phyloP scores from a whole-genome alignment of 78 protist species.

The Dictyostelium capitatum region DNA sequence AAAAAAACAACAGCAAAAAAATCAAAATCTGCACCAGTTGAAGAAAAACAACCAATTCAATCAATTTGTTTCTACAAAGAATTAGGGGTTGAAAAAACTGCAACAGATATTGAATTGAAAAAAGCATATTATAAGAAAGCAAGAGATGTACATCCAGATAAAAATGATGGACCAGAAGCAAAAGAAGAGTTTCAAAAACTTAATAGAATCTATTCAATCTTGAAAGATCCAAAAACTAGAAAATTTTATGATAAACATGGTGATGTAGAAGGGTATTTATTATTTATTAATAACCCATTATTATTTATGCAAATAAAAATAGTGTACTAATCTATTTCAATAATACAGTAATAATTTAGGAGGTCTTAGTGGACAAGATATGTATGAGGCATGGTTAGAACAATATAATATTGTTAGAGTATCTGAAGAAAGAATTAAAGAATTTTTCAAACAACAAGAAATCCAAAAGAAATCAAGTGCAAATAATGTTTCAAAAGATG shows the following conservation, averaged over 20 bases:
- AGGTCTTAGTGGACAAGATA: constrained; percentile 39
- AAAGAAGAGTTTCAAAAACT: constrained; percentile 76
- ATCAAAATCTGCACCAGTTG: background rate
- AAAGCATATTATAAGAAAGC: constrained; percentile 72
- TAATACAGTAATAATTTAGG: constrained; percentile 8
- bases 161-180: constrained; percentile 56
- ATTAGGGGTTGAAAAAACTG: constrained; percentile 43
- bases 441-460: constrained; percentile 40
- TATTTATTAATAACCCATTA: background rate
- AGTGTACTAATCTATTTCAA: background rate
- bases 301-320: too few relatives aligned
- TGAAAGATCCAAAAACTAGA: constrained; percentile 70
- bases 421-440: constrained; percentile 45
- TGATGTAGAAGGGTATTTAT: constrained; percentile 38
- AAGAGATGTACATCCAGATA: constrained; percentile 79
- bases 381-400: constrained; percentile 63
- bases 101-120: constrained; percentile 52
- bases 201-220: constrained; percentile 45
- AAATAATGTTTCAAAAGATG: constrained; percentile 25
- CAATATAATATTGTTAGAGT: constrained; percentile 77
- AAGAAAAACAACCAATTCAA: constrained; percentile 32
- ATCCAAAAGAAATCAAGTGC: constrained; percentile 43
- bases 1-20: background rate
- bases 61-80: constrained; percentile 47
- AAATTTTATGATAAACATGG: constrained; percentile 75